Conservation (phyloP, 352 stramenopile species). For the Aphanomyces cochlioides region DNA sequence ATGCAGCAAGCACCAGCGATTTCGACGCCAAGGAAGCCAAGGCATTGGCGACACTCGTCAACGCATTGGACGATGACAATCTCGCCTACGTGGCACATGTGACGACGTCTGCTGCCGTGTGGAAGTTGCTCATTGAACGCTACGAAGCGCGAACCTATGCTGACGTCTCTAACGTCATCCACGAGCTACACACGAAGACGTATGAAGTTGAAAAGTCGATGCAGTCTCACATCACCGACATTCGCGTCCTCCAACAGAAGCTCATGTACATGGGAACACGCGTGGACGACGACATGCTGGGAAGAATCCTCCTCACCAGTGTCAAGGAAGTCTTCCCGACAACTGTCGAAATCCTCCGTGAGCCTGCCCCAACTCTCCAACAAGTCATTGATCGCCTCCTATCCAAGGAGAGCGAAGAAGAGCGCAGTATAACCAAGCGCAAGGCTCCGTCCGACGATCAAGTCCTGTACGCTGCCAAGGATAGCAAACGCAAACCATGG, state of each 20-base stretch:
- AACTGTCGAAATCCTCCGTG: not conserved
- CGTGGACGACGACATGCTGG: not conserved
- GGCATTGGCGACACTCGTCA: not conserved
- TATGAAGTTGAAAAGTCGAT: not conserved
- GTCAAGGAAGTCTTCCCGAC: not conserved
- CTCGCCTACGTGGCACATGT: conserved; percentile 9
- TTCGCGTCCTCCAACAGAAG: not conserved
- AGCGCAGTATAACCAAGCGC: conserved; percentile 5
- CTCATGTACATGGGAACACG: not conserved
- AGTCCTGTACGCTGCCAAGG: conserved; percentile 2
- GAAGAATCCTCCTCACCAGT: not conserved
- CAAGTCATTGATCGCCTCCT: conserved; percentile 9
- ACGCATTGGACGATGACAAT: conserved; percentile 5
- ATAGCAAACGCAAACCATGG: not conserved
- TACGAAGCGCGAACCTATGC: not conserved
- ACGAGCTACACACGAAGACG: conserved; percentile 6
- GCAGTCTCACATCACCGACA: not conserved
- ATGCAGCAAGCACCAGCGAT: not conserved
- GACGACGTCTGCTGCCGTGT: not conserved
- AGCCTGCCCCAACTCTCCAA: not conserved
- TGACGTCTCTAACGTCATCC: conserved; percentile 3
- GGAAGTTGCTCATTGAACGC: not conserved
- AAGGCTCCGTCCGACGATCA: conserved; percentile 6
- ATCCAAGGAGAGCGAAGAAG: not conserved
- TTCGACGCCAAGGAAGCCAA: conserved; percentile 11